Conservation (phyloP, 345 rosid genomes). For the Microcos paniculata region DNA sequence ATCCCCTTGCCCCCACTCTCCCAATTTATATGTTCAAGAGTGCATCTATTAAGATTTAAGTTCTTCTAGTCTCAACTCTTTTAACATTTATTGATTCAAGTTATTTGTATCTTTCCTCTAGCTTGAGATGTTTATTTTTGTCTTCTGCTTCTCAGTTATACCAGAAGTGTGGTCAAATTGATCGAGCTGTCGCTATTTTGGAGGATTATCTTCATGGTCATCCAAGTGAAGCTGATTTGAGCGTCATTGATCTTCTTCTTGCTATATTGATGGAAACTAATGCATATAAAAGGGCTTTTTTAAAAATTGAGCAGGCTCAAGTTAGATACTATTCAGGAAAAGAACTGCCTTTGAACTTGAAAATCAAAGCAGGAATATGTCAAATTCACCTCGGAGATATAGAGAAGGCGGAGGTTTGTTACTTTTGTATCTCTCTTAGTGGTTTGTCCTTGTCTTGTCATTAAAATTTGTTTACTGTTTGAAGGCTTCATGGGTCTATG, state of each 20-base stretch:
- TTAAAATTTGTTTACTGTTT: not conserved
- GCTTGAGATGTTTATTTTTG: not conserved
- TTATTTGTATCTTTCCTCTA: not conserved
- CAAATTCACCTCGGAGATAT: slow-evolving; percentile 61
- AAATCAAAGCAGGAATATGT: slow-evolving; percentile 82
- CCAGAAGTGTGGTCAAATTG: slow-evolving; percentile 61
- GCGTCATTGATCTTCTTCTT: slow-evolving; percentile 65
- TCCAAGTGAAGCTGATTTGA: slow-evolving; percentile 52
- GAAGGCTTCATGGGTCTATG: not conserved
- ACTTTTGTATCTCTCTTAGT: not conserved
- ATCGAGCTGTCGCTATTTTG: slow-evolving; percentile 56
- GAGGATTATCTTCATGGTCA: slow-evolving; percentile 61
- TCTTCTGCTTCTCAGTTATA: slow-evolving; percentile 51
- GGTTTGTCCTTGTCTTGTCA: not conserved
- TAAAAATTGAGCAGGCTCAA: slow-evolving; percentile 52
- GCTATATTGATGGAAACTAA: slow-evolving; percentile 63
- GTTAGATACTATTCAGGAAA: slow-evolving; percentile 37
- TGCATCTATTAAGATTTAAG: not conserved
- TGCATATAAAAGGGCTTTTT: slow-evolving; percentile 67
- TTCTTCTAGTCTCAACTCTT: not conserved
- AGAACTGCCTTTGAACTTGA: slow-evolving; percentile 62
- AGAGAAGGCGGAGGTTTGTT: slow-evolving; percentile 84
- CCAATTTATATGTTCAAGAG: not conserved
- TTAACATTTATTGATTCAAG: not conserved
- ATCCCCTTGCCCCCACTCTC: no score